Conservation (phyloP, 176 grass and related monocot genomes). For the Oryza officinalis region DNA sequence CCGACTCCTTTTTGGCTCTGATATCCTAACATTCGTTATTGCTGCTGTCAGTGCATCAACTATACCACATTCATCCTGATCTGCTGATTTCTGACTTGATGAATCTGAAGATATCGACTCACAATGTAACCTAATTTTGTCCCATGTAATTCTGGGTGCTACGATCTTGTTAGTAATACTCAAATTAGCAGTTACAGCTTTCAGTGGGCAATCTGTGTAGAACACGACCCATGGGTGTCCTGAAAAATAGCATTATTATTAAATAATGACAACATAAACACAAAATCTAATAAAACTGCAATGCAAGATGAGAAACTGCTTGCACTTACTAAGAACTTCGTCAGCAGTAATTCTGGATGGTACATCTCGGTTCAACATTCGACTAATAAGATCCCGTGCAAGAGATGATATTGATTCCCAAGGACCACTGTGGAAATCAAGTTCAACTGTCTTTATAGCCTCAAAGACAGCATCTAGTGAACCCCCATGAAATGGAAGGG, state of each 20-base stretch:
- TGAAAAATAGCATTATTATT: conserved; percentile 42
- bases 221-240: conserved; percentile 84
- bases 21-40: conserved; percentile 71
- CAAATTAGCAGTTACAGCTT: conserved; percentile 42
- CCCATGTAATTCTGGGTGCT: conserved; percentile 46
- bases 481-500: conserved; percentile 82
- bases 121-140: conserved; percentile 41
- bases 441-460: conserved; percentile 68
- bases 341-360: conserved; percentile 61
- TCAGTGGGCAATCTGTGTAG: conserved; percentile 62
- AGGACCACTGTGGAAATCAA: conserved; percentile 64
- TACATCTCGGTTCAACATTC: conserved; percentile 82
- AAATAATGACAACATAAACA: conserved; percentile 15
- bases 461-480: conserved; percentile 79
- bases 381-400: conserved; percentile 75
- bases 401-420: conserved; percentile 72
- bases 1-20: conserved; percentile 63
- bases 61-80: conserved; percentile 63
- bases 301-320: background rate
- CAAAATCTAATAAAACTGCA: background rate
- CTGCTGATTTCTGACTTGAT: conserved; percentile 44
- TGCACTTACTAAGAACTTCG: conserved; percentile 72
- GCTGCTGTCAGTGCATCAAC: conserved; percentile 73
- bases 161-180: conserved; percentile 46
- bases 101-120: conserved; percentile 44